Conservation (phyloP, 352 stramenopile species). For the Lagenidium sp. region DNA sequence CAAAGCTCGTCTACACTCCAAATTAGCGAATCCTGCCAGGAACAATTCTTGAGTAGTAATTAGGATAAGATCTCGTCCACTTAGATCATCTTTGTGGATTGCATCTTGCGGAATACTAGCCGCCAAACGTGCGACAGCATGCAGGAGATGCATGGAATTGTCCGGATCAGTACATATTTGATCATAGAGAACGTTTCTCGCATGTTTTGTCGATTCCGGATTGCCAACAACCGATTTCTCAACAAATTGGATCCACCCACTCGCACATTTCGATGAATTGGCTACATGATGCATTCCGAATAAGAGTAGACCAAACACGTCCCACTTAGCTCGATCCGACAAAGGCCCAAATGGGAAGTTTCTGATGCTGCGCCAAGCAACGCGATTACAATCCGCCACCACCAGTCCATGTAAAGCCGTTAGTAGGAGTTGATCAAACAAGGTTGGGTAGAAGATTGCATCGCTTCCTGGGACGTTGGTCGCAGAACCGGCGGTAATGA, state of each 20-base stretch:
- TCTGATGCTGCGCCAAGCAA: conserved; percentile 62
- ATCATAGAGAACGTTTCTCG: conserved; percentile 39
- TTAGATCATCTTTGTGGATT: conserved; percentile 6
- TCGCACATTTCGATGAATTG: conserved; percentile 37
- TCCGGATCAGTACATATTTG: conserved; percentile 55
- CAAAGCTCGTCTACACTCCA: conserved; percentile 12
- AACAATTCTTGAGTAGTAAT: conserved; percentile 19
- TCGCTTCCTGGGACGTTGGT: conserved; percentile 16
- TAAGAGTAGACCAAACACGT: conserved; percentile 62
- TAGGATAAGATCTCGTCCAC: conserved; percentile 13
- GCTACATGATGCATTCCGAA: conserved; percentile 68
- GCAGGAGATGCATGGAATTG: conserved; percentile 58
- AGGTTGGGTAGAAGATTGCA: conserved; percentile 52
- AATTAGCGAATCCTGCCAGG: conserved; percentile 12
- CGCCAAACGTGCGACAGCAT: conserved; percentile 53
- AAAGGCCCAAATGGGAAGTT: conserved; percentile 65
- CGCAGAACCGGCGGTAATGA: conserved; percentile 26
- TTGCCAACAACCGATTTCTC: conserved; percentile 23
- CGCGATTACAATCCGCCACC: conserved; percentile 64
- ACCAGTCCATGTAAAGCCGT: conserved; percentile 69
- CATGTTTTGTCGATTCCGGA: conserved; percentile 19
- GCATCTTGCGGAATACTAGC: too few relatives aligned
- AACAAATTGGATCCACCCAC: conserved; percentile 62
- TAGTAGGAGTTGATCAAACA: conserved; percentile 83
- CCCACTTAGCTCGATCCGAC: conserved; percentile 72